A percentile compares a stretch with the other conserved stretches of the same genome.
Evolutionary conservation across 2,329 filamentous ascomycete species (phyloP).

Genomic region (Fusarium proliferatum): DNA sequence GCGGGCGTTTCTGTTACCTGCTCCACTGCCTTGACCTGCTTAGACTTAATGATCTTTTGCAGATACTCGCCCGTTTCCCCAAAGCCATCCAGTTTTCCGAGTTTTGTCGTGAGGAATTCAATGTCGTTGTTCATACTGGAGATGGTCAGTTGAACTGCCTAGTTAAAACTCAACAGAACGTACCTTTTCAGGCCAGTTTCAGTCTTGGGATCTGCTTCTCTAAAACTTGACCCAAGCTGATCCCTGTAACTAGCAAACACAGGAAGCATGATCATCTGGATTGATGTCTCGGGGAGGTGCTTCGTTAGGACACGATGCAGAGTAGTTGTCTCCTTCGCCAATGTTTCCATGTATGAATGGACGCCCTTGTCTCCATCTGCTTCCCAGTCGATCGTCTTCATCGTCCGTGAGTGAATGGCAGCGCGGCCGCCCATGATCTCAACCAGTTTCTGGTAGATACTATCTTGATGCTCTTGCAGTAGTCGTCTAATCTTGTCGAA

Average conservation of each 20-base stretch:
- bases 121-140: conserved; percentile 80
- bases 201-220: conserved; percentile 72
- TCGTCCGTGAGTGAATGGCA: conserved; percentile 76
- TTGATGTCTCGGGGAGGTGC: conserved; percentile 80
- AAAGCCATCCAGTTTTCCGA: conserved; percentile 83
- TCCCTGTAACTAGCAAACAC: conserved; percentile 86
- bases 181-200: conserved; percentile 78
- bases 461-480: conserved; percentile 89
- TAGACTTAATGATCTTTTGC: conserved; percentile 71
- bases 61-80: conserved; percentile 78
- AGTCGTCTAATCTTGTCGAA: conserved; percentile 89
- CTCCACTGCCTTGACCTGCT: conserved; percentile 52
- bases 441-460: conserved; percentile 91
- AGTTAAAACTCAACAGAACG: conserved; percentile 42
- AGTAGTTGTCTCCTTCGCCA: conserved; percentile 87
- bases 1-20: conserved; percentile 16
- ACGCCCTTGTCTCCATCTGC: conserved; percentile 53
- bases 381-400: conserved; percentile 83
- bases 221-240: conserved; percentile 79
- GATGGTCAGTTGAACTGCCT: conserved; percentile 20
- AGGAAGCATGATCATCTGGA: conserved; percentile 85
- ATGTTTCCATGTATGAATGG: conserved; percentile 84
- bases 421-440: conserved; percentile 90
- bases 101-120: conserved; percentile 75
- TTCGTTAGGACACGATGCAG: conserved; percentile 86